A percentile compares a stretch with the other conserved stretches of the same genome.
Conservation (phyloP, 1,284 basidiomycete species). For the Prillingera fragicola region DNA sequence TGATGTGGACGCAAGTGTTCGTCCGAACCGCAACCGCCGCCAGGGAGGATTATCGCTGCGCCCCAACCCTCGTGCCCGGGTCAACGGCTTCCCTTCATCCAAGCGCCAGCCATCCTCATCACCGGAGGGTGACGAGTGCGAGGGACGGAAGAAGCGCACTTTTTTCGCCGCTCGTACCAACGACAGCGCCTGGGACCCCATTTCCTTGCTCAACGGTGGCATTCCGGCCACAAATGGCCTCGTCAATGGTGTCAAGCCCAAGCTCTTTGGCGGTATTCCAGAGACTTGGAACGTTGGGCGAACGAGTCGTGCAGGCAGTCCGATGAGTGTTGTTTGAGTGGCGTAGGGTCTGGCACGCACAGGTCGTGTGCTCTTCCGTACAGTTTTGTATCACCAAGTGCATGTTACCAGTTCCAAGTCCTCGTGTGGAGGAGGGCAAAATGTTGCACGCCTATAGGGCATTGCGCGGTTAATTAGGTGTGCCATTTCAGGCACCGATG, state of each 20-base stretch:
- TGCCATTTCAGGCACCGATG: too few species aligned
- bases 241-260: conserved; percentile 19
- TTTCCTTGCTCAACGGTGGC: conserved; percentile 11
- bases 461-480: too few species aligned
- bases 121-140: conserved; percentile 12
- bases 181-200: conserved; percentile 19
- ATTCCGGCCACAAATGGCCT: conserved; percentile 10
- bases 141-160: conserved; percentile 18
- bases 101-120: conserved; percentile 16
- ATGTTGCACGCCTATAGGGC: too few species aligned
- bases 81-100: conserved; percentile 17
- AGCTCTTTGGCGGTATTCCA: conserved; percentile 21
- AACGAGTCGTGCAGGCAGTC: conserved; percentile 25
- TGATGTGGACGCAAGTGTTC: conserved; percentile 21
- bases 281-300: conserved; percentile 22
- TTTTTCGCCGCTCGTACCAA: conserved; percentile 19
- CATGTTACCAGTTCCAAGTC: too few species aligned
- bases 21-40: conserved; percentile 19
- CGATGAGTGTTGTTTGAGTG: conserved; percentile 25
- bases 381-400: conserved; percentile 7
- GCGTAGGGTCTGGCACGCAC: too few species aligned
- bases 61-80: conserved; percentile 18
- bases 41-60: conserved; percentile 20
- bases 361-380: too few species aligned
- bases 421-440: too few species aligned